Evolutionary conservation across 306 rosid genomes (phyloP), one percentile per base, ranked within the genome.

Genomic region (Ormosia semicastrata): DNA sequence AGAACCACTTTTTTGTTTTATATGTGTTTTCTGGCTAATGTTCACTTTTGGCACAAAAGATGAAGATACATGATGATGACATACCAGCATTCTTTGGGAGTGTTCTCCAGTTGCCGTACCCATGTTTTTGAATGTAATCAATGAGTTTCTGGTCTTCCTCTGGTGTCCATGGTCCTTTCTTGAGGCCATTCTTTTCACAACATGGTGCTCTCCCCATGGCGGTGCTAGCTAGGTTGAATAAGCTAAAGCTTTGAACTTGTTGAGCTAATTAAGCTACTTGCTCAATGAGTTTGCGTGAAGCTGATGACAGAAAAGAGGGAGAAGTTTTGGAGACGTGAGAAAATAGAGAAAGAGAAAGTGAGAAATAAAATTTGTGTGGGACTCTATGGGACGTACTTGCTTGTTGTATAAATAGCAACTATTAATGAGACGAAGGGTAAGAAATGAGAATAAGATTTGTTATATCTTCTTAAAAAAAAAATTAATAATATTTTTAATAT

Each of bases 51-150:
- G 6, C 6, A 13, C 2, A 75, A 58, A 37, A 57, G 7, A 24
- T 58, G 33, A 52, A 53, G 59, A 8, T 5, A 9, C 3, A 30
- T 0, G 15, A 24, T 24, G 24, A 24, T 2, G 11, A 62, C n/a
- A 37, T 73, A 92, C 98, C 97, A 49, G 98, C 97, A 92, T 90
- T 94, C 76, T 89, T 90, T 0, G 98, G 98, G 53, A 94, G 97
- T 33, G 91, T 83, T 71, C 98, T 89, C 98, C 98, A 94, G 29
- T 91, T 94, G 2, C 94, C 97, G 59, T 88, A 90, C 1, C 98
- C 98, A 76, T 94, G 87, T 58, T 91, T 82, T 54, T 91, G 94
- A 80, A 94, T 92, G 41, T 84, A 94, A 81, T 94, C 91, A 1
- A 81, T 24, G 34, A 94, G 96, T 41, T 90, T 92, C 40, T 89